Evolutionary conservation across 768 basidiomycete genomes (phyloP), one percentile per base, ranked within the genome.

Genomic region (Leccinum truebloodii): DNA sequence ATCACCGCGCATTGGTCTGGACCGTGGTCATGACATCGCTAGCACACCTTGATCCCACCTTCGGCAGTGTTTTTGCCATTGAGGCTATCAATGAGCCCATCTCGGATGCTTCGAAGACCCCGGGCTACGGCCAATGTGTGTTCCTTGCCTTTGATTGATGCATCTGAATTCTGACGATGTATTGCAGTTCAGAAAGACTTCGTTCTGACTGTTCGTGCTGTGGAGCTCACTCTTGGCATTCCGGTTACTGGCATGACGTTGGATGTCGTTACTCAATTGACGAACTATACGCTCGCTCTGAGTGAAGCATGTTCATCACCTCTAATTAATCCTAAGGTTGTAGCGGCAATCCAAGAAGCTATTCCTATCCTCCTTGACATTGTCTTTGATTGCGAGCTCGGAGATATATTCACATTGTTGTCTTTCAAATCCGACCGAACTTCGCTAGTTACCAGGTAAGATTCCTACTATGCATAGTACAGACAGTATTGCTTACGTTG

Each of bases 11-110:
- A 8, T 76, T 93, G 51, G 75, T 87, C n/a, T 93, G 91, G 91
- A 85, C 89, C 0, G 86, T 85, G 13, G 87, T 92, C 20, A 92
- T 92, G 86, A 87, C 91, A 1, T 73, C 81, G 10, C 75, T 93
- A 4, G 76, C 88, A 1, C 91, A 93, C 65, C 73, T 88, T 35
- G 86, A 92, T 68, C 80, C 89, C 6, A 75, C 77, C 44, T 93
- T 93, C 67, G 74, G 65, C 18, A 83, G 77, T 34, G 89, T 88
- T 18, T 86, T 87, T 48, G 77, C 87, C 2, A 87, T 93, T 32
- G 82, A 93, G 65, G 91, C 91, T 1, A 78, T 88, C 28, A 93
- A 93, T 62, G 91, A 93, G 59, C 88, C 88, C 0, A 84, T 90
- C 65, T 88, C 85, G 87, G 75, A 93, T 66, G 88, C 89, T 8